Base-by-base conservation (phyloP, 106 monocot genomes). In the Phalaenopsis equestris region DNA sequence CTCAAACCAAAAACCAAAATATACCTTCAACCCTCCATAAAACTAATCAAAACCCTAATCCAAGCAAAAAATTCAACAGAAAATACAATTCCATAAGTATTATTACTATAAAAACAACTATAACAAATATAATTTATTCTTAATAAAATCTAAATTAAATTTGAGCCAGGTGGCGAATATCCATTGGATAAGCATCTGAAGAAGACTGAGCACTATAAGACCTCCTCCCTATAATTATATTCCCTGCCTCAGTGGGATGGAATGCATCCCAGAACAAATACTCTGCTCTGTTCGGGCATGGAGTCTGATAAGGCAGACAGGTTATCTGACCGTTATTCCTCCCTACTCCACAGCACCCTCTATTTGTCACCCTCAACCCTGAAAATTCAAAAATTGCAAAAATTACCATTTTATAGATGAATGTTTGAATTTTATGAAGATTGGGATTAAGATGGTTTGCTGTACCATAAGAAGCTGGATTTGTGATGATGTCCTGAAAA, bases 251-350 rank as follows among this genome's bases (percentile, higher is more conserved):
- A 3, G 92, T 81, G 0, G 97, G 94, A 55, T 97, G 97, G 85
- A 90, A 97, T 0, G 97, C 97, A 47, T 97, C 97, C 90, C 90
- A 97, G 82, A 97, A 97, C 39, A 94, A 46, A 76, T 92, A 90
- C 81, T 82, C 82, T 1, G 81, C 55, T 46, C 97, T 80, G 47
- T 92, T 83, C 10, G 67, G 36, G 83, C 97, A 97, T 1, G 96
- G 96, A 9, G 89, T 85, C 67, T 94, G 92, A 17, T 75, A 85
- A 12, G 96, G 96, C 6, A 97, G 86, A 80, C 97, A 97, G 2
- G 94, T 97, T 7, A 94, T 89, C 64, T 97, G 94, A 3, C 97
- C 97, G 41, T 92, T 92, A 80, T 97, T 94, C 86, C 88, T 94
- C 37, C 97, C 97, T 8, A 97, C 92, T 19, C 97, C 97, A 57